Evolutionary conservation across 1,139 yeast species (phyloP).

Genomic region (Magnusiomyces suaveolens): DNA sequence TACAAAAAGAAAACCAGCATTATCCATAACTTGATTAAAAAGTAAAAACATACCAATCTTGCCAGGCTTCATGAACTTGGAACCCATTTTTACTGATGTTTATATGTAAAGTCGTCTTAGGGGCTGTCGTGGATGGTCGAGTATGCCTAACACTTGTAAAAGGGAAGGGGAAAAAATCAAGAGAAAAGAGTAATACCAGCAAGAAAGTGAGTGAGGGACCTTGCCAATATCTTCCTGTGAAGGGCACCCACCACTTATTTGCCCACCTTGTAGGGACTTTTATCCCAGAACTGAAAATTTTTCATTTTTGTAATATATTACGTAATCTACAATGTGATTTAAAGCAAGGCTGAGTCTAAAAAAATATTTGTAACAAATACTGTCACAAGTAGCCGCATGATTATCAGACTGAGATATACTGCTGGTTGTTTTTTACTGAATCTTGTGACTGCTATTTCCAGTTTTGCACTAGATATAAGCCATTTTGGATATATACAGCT

Average conservation of each 20-base stretch:
- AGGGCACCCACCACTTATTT: not conserved
- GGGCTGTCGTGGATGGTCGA: slow-evolving; percentile 16
- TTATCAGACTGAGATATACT: too few relatives aligned
- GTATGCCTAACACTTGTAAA: slow-evolving; percentile 11
- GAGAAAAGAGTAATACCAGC: slow-evolving; percentile 4
- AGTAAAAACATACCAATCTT: slow-evolving; percentile 80
- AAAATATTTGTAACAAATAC: not conserved
- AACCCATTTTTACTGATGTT: slow-evolving; percentile 26
- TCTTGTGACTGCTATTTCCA: too few relatives aligned
- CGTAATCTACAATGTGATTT: too few relatives aligned
- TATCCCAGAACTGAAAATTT: not conserved
- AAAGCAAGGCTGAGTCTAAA: too few relatives aligned
- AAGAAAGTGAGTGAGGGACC: slow-evolving; percentile 1
- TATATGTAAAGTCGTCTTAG: slow-evolving; percentile 16
- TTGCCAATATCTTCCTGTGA: not conserved
- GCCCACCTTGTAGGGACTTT: not conserved
- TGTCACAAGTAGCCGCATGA: too few relatives aligned
- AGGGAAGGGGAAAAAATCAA: slow-evolving; percentile 14
- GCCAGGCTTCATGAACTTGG: slow-evolving; percentile 98
- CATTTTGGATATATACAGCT: too few relatives aligned
- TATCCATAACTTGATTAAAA: not conserved
- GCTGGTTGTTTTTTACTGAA: too few relatives aligned
- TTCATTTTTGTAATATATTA: not conserved
- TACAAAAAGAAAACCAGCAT: not conserved
- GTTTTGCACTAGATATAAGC: too few relatives aligned